A percentile compares a stretch with the other conserved stretches of the same genome.
phyloP scores from a whole-genome alignment of 192 early-diverging fungal species.

The Backusella macrospora region DNA sequence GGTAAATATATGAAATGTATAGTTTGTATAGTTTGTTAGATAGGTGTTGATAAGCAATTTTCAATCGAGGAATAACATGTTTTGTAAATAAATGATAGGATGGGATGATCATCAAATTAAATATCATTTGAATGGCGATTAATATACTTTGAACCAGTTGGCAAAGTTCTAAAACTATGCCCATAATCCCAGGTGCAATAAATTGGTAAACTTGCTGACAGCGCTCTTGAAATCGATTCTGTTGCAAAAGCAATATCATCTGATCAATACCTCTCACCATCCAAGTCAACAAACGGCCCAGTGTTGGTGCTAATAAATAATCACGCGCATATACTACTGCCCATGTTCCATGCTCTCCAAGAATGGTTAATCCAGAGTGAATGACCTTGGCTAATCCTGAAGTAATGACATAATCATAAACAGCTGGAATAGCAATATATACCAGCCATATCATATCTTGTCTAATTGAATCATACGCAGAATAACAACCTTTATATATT shows the following conservation, averaged over 20 bases:
- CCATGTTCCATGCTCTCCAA: background rate
- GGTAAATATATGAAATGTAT: background rate
- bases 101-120: background rate
- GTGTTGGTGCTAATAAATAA: background rate
- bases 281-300: background rate
- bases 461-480: background rate
- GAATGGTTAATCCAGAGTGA: background rate
- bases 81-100: conserved; percentile 3
- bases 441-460: background rate
- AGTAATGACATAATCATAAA: background rate
- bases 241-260: background rate
- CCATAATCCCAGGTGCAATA: background rate
- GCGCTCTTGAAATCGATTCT: background rate
- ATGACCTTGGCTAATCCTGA: background rate
- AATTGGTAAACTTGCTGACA: background rate
- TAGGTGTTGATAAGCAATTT: background rate
- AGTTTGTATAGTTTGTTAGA: background rate
- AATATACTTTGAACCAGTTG: background rate
- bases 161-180: background rate
- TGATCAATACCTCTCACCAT: background rate
- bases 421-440: background rate
- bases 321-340: background rate
- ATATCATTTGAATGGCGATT: background rate
- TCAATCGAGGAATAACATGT: background rate
- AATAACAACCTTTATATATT: background rate